These are phyloP conservation scores for Meyerozyma guilliermondii DNA, from an alignment of 1,139 yeast genomes.

Conservation along the genomic window DNA sequence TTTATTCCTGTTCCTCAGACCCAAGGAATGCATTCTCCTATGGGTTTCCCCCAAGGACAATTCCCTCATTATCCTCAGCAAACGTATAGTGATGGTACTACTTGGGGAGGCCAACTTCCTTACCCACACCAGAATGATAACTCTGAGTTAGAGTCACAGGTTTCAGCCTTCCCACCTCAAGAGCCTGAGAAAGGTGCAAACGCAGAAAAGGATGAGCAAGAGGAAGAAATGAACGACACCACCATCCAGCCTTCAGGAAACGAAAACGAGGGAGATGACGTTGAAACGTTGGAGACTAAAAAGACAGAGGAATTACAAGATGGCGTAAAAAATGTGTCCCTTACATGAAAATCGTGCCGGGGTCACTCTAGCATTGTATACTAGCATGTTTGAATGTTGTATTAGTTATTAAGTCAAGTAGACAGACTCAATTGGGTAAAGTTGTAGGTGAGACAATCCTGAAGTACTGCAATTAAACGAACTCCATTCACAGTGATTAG, in stretches of 20 bases:
- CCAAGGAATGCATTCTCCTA: not conserved
- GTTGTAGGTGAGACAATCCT: too few relatives aligned
- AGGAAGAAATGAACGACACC: conserved; percentile 1
- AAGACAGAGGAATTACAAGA: not conserved
- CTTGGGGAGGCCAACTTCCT: conserved; percentile 1
- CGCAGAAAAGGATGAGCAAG: not conserved
- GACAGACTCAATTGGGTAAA: not conserved
- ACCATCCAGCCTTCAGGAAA: not conserved
- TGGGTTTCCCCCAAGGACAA: not conserved
- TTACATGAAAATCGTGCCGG: not conserved
- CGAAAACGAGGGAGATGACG: not conserved
- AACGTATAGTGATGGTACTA: not conserved
- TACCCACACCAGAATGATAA: not conserved
- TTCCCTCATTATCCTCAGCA: conserved; percentile 1
- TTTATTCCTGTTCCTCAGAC: conserved; percentile 9
- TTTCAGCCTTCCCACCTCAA: conserved; percentile 1
- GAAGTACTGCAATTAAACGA: too few relatives aligned
- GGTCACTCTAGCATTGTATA: not conserved
- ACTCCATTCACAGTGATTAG: too few relatives aligned
- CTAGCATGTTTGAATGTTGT: conserved; percentile 2
- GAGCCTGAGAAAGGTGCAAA: not conserved
- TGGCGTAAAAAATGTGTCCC: not conserved
- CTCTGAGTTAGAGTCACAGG: not conserved
- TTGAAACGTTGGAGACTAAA: not conserved
- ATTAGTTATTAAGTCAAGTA: not conserved